Conservation (phyloP, 495 filamentous ascomycete species). For the Astrocystis sublimbata region DNA sequence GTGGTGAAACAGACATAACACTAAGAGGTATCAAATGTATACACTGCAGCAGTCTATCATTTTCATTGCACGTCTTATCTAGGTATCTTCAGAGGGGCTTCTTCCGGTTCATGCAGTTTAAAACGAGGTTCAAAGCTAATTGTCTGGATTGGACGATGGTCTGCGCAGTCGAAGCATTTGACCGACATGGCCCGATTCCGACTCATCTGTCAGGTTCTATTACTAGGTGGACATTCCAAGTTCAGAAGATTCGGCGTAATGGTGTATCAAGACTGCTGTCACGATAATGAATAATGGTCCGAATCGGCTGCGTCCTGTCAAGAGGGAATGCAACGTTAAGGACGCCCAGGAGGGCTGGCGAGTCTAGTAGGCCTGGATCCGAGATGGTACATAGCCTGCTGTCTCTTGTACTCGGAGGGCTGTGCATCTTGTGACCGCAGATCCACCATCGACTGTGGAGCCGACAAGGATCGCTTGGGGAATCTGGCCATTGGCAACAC, state of each 20-base stretch:
- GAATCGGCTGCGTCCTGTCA: neutral
- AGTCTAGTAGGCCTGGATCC: neutral
- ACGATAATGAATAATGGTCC: neutral
- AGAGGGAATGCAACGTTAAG: slow-evolving; percentile 2
- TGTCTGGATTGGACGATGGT: too few species aligned
- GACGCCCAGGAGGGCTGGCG: neutral
- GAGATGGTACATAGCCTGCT: neutral
- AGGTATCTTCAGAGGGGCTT: too few species aligned
- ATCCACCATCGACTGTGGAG: slow-evolving; percentile 12
- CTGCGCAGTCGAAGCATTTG: too few species aligned
- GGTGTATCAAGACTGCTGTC: neutral
- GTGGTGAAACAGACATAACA: too few species aligned
- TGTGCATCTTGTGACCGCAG: slow-evolving; percentile 18
- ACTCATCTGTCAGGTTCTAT: too few species aligned
- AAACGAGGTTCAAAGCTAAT: too few species aligned
- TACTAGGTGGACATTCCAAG: too few species aligned
- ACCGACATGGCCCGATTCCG: too few species aligned
- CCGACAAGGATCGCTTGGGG: neutral
- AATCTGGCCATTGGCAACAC: slow-evolving; percentile 7
- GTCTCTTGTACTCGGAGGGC: slow-evolving; percentile 12
- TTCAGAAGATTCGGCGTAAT: neutral
- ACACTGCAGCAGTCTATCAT: too few species aligned
- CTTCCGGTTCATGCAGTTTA: too few species aligned
- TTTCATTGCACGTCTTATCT: too few species aligned
- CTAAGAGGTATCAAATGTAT: too few species aligned